Base-by-base conservation (phyloP, 805 yeast genomes). In the Cyberlindnera petersonii region DNA sequence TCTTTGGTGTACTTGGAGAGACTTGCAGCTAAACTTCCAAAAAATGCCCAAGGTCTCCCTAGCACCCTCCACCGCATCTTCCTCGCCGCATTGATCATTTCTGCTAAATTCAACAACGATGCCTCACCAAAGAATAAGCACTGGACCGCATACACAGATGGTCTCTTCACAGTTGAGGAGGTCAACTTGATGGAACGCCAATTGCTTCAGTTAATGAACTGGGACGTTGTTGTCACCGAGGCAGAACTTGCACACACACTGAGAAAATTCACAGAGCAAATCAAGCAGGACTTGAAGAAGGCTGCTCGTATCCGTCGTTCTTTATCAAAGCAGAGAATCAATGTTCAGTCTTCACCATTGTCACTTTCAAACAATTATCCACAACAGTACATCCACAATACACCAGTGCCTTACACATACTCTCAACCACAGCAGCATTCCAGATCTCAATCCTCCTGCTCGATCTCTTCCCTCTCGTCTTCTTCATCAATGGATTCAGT, bases 181-280 rank as follows among this genome's bases (percentile, higher is more conserved):
- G 77, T 84, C 48, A 83, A 82, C 59, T 66, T 82, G 45, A 84
- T 84, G 88, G 94, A 84, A 62, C 74, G 86, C 56, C 91, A 84
- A 60, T 64, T 84, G 43, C 66, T 83, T 37, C 76, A 70, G 53
- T 65, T 83, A 35, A 64, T 84, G 56, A 73, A 82, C 60, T 84
- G 89, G 88, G 82, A 84, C 58, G 64, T 82, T 35, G 66, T 76
- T 29, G 79, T 91, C 31, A 63, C 75, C 20, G 77, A 78, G 48
- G 72, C 73, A 21, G 96, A 88, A 53, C 70, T 91, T 42, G 66
- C 77, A 42, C 65, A 69, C 33, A 81, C 79, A 27, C 69, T 91
- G 41, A 78, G 79, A 44, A 82, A 82, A 20, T 83, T 91, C 66
- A 68, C 87, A 40, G 74, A 74, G 18, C 84, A 88, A 36, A 87